Percentiles rank a stretch among this genome's conserved stretches.
Evolutionary conservation across 108 stramenopile genomes (phyloP).

Genomic region (Fragilaria crotonensis): DNA sequence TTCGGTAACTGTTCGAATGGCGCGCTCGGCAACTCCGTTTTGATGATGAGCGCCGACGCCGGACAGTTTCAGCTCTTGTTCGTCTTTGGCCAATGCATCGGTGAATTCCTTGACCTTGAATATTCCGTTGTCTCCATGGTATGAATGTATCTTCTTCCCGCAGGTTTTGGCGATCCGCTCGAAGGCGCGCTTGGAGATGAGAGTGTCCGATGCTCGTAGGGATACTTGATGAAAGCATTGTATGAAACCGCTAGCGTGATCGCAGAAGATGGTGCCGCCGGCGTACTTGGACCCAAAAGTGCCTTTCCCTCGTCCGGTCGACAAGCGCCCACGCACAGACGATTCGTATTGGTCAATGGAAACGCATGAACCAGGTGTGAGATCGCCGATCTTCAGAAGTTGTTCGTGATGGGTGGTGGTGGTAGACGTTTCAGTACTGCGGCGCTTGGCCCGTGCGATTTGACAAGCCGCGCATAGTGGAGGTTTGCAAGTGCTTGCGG

Average conservation of each 20-base stretch:
- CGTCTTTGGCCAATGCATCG: neutral
- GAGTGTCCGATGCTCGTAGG: constrained; percentile 11
- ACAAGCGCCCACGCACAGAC: neutral
- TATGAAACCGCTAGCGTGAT: constrained; percentile 12
- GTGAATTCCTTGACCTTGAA: constrained; percentile 16
- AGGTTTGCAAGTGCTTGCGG: neutral
- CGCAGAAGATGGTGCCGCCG: constrained; percentile 7
- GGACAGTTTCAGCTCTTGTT: constrained; percentile 13
- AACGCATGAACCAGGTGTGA: constrained; percentile 1
- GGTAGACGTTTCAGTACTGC: neutral
- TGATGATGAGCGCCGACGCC: constrained; percentile 35
- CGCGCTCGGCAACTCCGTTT: constrained; percentile 31
- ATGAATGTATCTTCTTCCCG: constrained; percentile 9
- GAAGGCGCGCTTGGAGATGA: constrained; percentile 10
- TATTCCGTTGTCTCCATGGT: constrained; percentile 23
- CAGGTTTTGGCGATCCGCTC: constrained; percentile 6
- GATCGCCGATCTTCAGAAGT: neutral
- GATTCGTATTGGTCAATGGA: constrained; percentile 6
- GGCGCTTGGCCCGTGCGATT: constrained; percentile 14
- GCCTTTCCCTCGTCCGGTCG: neutral
- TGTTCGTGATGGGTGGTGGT: neutral
- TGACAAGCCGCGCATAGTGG: constrained; percentile 17
- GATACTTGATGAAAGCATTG: constrained; percentile 3
- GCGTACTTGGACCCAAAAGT: neutral
- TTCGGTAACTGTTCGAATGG: constrained; percentile 17